Conservation (phyloP, 2,329 filamentous ascomycete genomes). For the Stachybotrys echinatus region DNA sequence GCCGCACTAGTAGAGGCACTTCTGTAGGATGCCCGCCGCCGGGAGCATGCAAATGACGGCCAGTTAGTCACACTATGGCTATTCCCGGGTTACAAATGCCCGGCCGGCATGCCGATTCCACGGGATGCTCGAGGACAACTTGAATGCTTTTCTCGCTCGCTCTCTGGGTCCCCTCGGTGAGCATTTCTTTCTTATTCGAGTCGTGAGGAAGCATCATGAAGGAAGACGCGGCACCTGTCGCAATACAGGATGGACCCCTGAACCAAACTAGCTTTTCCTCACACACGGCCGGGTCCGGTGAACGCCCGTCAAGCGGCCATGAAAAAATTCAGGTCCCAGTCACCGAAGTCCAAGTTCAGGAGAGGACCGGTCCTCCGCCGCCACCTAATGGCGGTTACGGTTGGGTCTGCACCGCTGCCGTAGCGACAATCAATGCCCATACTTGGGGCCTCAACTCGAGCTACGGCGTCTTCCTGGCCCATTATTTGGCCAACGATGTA, state of each 20-base stretch:
- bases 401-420: conserved; percentile 34
- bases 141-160: no score
- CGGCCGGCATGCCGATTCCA: no score
- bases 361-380: conserved; percentile 6
- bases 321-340: not conserved
- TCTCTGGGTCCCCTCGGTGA: no score
- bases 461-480: conserved; percentile 48
- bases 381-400: conserved; percentile 58
- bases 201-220: not conserved
- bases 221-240: not conserved
- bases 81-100: not conserved
- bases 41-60: not conserved
- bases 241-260: not conserved
- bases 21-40: not conserved
- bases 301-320: not conserved
- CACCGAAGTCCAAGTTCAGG: not conserved
- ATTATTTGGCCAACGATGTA: conserved; percentile 50
- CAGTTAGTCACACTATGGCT: conserved; percentile 1
- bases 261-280: not conserved
- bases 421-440: conserved; percentile 56
- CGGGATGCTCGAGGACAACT: no score
- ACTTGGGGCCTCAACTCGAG: conserved; percentile 67
- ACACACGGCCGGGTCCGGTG: not conserved
- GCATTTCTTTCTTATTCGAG: no score
- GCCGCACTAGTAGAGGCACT: not conserved